Evolutionary conservation across 2,329 filamentous ascomycete species (phyloP), one percentile per base, ranked within the genome.

Genomic region (Hypoxylon rubiginosum): DNA sequence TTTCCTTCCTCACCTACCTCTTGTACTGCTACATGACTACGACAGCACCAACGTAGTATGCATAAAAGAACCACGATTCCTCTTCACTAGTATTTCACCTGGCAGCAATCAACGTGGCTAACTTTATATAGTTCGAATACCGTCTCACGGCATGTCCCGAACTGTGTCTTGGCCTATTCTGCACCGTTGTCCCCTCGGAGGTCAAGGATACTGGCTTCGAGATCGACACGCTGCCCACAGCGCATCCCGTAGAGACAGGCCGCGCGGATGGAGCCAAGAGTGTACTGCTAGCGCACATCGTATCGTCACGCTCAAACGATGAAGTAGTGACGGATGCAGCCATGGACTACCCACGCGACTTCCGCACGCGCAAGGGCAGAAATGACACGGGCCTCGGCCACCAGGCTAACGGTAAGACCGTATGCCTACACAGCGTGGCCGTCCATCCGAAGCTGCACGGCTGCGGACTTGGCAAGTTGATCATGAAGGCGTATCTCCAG

Each of bases 361-460:
- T 91, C 90, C 82, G 84, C 65, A 82, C 83, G 52, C 79, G 81
- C 52, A 80, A 79, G 59, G 77, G 76, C 56, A 79, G 13, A 3
- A 30, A 30, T 11, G 24, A 82, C 56, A 76, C 79, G 36, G 75
- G 91, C 34, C 74, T 88, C 9, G 93, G 93, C 32, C 92, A 97
- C 78, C 87, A 91, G 72, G 88, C 93, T 63, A 82, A 83, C 15
- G 93, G 93, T 41, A 81, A 88, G 46, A 97, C 92, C 0, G 85
- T 97, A 59, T 92, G 89, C 59, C 81, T 97, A 53, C 94, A 97
- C 79, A 95, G 92, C 0, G 84, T 97, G 4, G 92, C 92, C 17
- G 90, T 97, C 5, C 84, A 91, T 58, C 93, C 92, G 0, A 87
- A 90, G 64, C 88, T 93, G 61, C 92, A 96, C 70, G 84, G 88